Base-by-base conservation (phyloP, 768 basidiomycete species). In the Gautieria morchelliformis region DNA sequence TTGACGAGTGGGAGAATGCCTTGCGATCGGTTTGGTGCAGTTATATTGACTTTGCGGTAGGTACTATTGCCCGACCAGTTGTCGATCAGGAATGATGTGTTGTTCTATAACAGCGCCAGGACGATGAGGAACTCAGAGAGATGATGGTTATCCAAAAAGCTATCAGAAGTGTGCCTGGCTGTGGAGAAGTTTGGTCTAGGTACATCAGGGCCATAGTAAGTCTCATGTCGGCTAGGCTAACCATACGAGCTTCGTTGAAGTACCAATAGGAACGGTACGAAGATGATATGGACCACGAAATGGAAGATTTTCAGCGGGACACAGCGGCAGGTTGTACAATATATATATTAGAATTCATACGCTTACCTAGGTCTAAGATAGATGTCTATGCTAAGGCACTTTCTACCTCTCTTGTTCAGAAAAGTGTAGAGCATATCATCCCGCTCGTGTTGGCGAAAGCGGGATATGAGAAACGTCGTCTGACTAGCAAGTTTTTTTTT, bases 131-230 rank as follows among this genome's bases (percentile, higher is more conserved):
- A 33, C 74, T 74, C 1, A 5, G 20, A 10, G 75, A 84, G 61
- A 59, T 72, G 32, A 62, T 63, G n/a, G 66, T 74, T 15, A 73
- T 80, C 30, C 71, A 69, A 58, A 74, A 89, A 42, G 89, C 88
- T 11, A 66, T 80, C 10, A 77, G 87, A 58, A 90, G 89, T 64
- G 81, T 84, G 0, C 89, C 90, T 41, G 78, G 75, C 17, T 87
- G 79, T 35, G 90, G 90, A 19, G 85, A 88, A 63, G 71, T 89
- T 15, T 89, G 87, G 85, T 83, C 87, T 5, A 75, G 82, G 42
- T 89, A 88, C 66, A 81, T 93, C 12, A 82, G 87, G 40, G 78
- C 79, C 61, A 63, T 87, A 69, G 90, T 87, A 55, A 60, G 78
- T 64, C 19, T 54, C 37, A 17, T 48, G 19, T 39, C 32, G 7